Evolutionary conservation across 495 filamentous ascomycete genomes (phyloP).

Genomic region (Trichocladium antarcticum): DNA sequence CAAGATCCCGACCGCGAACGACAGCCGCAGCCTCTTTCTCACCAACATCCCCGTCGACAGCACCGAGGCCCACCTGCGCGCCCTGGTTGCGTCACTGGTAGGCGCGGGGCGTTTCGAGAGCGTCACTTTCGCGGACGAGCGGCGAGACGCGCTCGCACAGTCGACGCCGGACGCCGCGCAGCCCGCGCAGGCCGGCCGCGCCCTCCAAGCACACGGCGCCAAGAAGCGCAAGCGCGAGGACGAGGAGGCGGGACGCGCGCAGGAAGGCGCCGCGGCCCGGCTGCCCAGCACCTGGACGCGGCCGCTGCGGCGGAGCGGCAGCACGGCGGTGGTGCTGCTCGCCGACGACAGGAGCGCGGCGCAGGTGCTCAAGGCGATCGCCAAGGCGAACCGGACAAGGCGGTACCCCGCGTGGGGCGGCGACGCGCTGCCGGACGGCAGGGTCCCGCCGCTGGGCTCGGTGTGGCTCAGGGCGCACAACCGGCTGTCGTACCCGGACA

Average conservation of each 20-base stretch:
- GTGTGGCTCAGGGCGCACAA: conserved; percentile 55
- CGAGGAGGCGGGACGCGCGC: conserved; percentile 41
- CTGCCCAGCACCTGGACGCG: conserved; percentile 67
- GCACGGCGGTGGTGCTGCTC: conserved; percentile 68
- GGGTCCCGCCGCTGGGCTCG: conserved; percentile 47
- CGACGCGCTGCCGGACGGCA: conserved; percentile 32
- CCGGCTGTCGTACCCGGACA: conserved; percentile 55
- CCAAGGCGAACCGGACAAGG: conserved; percentile 47
- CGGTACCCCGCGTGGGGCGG: conserved; percentile 54
- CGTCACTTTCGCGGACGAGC: conserved; percentile 55
- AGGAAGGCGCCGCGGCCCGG: conserved; percentile 39
- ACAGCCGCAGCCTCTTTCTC: conserved; percentile 68
- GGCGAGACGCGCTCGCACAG: conserved; percentile 16
- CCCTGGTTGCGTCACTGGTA: conserved; percentile 57
- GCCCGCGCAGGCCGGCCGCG: conserved; percentile 31
- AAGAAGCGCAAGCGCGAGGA: conserved; percentile 61
- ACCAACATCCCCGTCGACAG: conserved; percentile 82
- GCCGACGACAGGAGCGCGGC: conserved; percentile 68
- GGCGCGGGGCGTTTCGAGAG: conserved; percentile 65
- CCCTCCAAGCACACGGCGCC: conserved; percentile 33
- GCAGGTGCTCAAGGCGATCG: conserved; percentile 59
- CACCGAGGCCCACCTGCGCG: conserved; percentile 62
- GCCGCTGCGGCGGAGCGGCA: conserved; percentile 57
- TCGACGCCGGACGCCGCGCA: conserved; percentile 17
- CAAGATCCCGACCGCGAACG: conserved; percentile 58